Evolutionary conservation across 441 rosid genomes (phyloP).

Genomic region (Eruca vesicaria): DNA sequence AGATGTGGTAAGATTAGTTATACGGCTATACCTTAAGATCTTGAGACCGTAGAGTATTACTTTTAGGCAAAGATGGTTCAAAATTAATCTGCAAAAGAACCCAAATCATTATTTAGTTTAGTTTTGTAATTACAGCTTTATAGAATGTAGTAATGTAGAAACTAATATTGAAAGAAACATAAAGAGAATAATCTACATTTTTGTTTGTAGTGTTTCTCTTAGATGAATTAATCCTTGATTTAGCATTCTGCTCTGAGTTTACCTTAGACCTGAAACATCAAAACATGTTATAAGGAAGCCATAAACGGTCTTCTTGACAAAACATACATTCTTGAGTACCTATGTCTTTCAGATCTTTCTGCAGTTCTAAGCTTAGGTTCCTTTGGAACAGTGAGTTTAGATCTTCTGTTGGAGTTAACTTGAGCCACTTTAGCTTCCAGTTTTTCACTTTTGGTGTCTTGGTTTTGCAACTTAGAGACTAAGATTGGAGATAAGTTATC

Average conservation of each 20-base stretch:
- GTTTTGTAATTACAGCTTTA: background rate
- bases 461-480: conserved; percentile 33
- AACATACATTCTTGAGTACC: conserved; percentile 34
- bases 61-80: conserved; percentile 39
- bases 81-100: conserved; percentile 42
- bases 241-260: conserved; percentile 35
- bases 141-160: background rate
- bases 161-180: background rate
- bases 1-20: background rate
- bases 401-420: conserved; percentile 35
- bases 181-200: conserved; percentile 38
- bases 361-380: conserved; percentile 81
- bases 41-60: conserved; percentile 37
- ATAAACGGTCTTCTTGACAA: background rate
- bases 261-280: conserved; percentile 50
- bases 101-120: background rate
- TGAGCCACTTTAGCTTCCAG: conserved; percentile 51
- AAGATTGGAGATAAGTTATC: conserved; percentile 32
- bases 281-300: background rate
- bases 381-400: conserved; percentile 71
- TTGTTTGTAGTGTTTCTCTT: conserved; percentile 55
- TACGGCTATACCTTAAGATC: conserved; percentile 64
- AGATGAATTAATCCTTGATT: conserved; percentile 36
- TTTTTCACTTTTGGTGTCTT: conserved; percentile 49
- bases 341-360: conserved; percentile 61